Base-by-base conservation (phyloP, 164 flowering plant species). In the Vitis riparia region DNA sequence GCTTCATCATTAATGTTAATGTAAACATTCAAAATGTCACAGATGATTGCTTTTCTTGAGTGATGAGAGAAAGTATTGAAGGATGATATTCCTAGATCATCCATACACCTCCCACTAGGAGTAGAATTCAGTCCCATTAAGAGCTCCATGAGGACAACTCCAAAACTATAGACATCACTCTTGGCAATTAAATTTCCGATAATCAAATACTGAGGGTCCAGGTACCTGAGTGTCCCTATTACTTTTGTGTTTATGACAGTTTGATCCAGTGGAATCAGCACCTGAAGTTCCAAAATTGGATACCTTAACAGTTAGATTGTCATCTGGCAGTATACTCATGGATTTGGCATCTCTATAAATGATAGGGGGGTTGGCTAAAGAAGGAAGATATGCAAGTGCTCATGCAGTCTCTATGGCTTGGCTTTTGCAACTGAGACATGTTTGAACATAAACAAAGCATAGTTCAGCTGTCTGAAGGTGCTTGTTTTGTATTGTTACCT, bases 281-380 rank as follows among this genome's bases (percentile, higher is more conserved):
- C 56, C 15, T 23, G 70, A 55, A 16, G 62, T 52, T 37, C 70
- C 70, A 57, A 67, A 67, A 57, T 67, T 62, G 5, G 62, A 56
- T n/a, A 67, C 32, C 48, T 67, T 67, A 11, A 53, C 70, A 11
- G 52, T 55, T 14, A 16, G 13, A 10, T 67, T 44, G 2, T 67
- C 53, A 19, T 67, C 70, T 10, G 57, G 27, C 5, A 67, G 51
- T 56, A 67, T 57, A 44, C 57, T 67, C 8, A 11, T 8, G 10
- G 70, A 15, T 30, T 67, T 67, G 51, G 57, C 37, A 47, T 67
- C 70, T 32, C 70, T 44, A 55, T 67, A 62, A 44, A 67, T 67
- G 32, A 67, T 56, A 23, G 27, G 5, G 5, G 62, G 62, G 32
- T 32, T 8, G n/a, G 62, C 53, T 29, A 37, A 9, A 55, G 51